Percentiles rank a stretch among this genome's conserved stretches.
These are phyloP conservation scores for Hymenoscyphus salicellus DNA, from an alignment of 2,329 filamentous ascomycete species.

Conservation along the genomic window DNA sequence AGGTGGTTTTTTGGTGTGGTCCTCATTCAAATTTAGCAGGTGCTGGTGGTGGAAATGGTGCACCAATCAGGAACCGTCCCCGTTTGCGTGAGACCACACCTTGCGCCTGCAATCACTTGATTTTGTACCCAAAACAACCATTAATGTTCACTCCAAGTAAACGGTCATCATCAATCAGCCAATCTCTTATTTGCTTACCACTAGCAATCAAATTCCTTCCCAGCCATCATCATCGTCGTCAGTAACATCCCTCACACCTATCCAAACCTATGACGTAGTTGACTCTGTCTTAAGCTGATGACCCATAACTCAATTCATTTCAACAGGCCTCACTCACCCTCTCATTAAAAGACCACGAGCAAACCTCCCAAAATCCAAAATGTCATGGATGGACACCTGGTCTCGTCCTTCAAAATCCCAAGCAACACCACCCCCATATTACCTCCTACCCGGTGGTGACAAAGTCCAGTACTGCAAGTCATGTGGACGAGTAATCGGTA, in stretches of 20 bases:
- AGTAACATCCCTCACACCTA: neutral
- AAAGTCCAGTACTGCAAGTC: conserved; percentile 53
- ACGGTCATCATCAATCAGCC: neutral
- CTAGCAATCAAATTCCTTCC: neutral
- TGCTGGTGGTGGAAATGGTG: too few species aligned
- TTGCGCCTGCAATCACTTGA: too few species aligned
- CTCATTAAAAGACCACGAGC: neutral
- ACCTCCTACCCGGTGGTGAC: conserved; percentile 45
- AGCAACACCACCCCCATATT: conserved; percentile 51
- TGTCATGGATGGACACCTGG: conserved; percentile 13
- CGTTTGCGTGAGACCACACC: too few species aligned
- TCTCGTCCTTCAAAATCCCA: conserved; percentile 10
- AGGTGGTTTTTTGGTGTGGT: too few species aligned
- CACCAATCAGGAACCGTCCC: too few species aligned
- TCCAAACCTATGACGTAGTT: neutral
- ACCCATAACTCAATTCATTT: neutral
- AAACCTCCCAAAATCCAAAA: conserved; percentile 1
- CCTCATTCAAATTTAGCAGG: too few species aligned
- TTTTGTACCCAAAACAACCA: neutral
- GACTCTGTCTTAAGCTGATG: neutral
- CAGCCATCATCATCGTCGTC: neutral
- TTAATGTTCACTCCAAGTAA: neutral
- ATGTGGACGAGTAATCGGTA: conserved; percentile 54
- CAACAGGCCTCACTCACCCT: neutral
- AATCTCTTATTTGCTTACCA: neutral